Conservation (phyloP, 176 grass and related monocot genomes). For the Carex myosuroides region DNA sequence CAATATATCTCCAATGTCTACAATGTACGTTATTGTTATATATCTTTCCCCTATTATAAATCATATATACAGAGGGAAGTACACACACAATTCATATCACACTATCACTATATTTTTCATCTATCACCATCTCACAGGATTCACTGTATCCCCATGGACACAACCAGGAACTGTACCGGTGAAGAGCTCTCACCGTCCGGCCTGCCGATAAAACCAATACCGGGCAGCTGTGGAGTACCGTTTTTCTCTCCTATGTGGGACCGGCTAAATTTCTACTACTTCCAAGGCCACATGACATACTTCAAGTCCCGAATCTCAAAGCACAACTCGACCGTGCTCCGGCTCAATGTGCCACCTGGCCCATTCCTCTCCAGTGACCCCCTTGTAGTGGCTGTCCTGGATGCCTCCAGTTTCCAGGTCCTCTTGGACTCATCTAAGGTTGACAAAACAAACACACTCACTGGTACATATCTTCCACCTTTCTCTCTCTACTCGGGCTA, state of each 20-base stretch:
- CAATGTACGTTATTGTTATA: too few relatives aligned
- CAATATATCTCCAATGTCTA: too few relatives aligned
- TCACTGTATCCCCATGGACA: neutral
- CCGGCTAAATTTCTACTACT: constrained; percentile 75
- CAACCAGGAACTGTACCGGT: neutral
- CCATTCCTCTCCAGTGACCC: constrained; percentile 37
- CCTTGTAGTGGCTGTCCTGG: constrained; percentile 62
- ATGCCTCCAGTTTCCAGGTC: constrained; percentile 58
- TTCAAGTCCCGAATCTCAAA: constrained; percentile 52
- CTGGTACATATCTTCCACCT: constrained; percentile 59
- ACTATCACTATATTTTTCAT: neutral
- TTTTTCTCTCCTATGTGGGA: constrained; percentile 48
- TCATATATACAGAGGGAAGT: neutral
- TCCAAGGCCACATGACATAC: constrained; percentile 49
- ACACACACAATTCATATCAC: neutral
- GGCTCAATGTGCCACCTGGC: constrained; percentile 52
- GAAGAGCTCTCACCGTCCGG: constrained; percentile 35
- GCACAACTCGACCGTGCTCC: constrained; percentile 60
- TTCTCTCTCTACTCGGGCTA: constrained; percentile 43
- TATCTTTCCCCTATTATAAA: neutral
- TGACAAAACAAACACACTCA: constrained; percentile 62
- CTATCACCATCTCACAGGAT: neutral
- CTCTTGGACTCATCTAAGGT: constrained; percentile 49
- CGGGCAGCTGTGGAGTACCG: constrained; percentile 44
- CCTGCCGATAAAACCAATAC: constrained; percentile 40